Evolutionary conservation across 345 rosid species (phyloP), one percentile per base, ranked within the genome.

Genomic region (Erucastrum elatum): DNA sequence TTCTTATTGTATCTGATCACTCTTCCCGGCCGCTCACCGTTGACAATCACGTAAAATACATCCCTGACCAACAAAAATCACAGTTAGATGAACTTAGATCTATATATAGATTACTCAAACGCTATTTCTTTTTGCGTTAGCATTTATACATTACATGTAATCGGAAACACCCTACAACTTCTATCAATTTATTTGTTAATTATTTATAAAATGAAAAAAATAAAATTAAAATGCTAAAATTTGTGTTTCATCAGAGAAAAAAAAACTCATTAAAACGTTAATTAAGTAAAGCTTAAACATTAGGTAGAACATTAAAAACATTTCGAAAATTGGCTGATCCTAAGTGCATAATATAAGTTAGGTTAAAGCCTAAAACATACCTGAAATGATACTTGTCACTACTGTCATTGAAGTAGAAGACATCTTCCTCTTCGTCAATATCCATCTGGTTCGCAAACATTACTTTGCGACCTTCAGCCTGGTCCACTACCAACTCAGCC

Each of bases 361-460:
- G 15, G 7, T 95, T 95, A 15, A 49, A 49, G 56, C 56, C 56
- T 12, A 49, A 49, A 51, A 62, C 8, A 64, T 60, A 44, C 97
- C 95, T 84, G 84, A 91, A 87, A 49, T 84, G 84, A 82, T 84
- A 90, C 31, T 16, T 53, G 30, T 84, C 77, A 67, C 97, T 92
- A 4, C 89, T 81, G 56, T 92, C 97, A 1, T 89, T 88, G 82
- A 90, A 92, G 82, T 92, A 92, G 51, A 92, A 13, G 53, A 46
- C 53, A 46, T 51, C 56, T n/a, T 51, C 56, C 21, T 51, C 56
- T 51, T 51, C 56, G 56, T 51, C 56, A 51, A 51, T 51, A 51
- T 51, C 56, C 56, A 51, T 51, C 56, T n/a, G 56, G 56, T 51
- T 51, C 8, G 56, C 56, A 51, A 51, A 51, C 17, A 51, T 51